Percentiles rank a stretch among this genome's conserved stretches.
Evolutionary conservation across 2,329 filamentous ascomycete genomes (phyloP).

Genomic region (Penicillium sp.): DNA sequence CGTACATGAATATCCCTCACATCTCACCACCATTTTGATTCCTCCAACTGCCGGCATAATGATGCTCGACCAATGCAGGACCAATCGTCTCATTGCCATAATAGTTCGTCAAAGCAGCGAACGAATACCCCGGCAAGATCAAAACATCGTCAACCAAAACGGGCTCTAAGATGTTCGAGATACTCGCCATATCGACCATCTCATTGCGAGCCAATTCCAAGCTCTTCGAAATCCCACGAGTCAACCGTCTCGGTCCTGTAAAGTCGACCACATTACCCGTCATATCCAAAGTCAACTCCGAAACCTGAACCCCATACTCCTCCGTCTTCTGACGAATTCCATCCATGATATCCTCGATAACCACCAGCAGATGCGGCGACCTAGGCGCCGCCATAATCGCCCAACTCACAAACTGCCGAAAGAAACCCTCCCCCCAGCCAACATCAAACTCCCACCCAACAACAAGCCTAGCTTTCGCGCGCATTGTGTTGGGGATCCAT

Average conservation of each 20-base stretch:
- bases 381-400: conserved; percentile 5
- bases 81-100: conserved; percentile 2
- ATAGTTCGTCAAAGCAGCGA: not conserved
- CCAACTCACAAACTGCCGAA: conserved; percentile 10
- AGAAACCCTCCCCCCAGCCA: not conserved
- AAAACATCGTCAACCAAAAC: conserved; percentile 7
- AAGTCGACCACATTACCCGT: conserved; percentile 3
- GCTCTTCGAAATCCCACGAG: conserved; percentile 1
- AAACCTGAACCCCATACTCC: not conserved
- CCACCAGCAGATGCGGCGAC: conserved; percentile 2
- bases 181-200: not conserved
- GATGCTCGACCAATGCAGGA: conserved; percentile 7
- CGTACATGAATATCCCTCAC: not conserved
- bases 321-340: not conserved
- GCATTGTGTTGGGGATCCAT: not conserved
- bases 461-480: not conserved
- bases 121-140: conserved; percentile 9
- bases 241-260: conserved; percentile 9
- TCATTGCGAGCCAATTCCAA: not conserved
- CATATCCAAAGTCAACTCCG: conserved; percentile 1
- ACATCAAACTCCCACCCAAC: conserved; percentile 10
- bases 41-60: conserved; percentile 12
- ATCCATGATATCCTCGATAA: conserved; percentile 12
- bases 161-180: conserved; percentile 5
- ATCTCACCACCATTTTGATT: conserved; percentile 9